Evolutionary conservation across 83 land plant species (phyloP), one percentile per base, ranked within the genome.

Genomic region (Picea mariana): DNA sequence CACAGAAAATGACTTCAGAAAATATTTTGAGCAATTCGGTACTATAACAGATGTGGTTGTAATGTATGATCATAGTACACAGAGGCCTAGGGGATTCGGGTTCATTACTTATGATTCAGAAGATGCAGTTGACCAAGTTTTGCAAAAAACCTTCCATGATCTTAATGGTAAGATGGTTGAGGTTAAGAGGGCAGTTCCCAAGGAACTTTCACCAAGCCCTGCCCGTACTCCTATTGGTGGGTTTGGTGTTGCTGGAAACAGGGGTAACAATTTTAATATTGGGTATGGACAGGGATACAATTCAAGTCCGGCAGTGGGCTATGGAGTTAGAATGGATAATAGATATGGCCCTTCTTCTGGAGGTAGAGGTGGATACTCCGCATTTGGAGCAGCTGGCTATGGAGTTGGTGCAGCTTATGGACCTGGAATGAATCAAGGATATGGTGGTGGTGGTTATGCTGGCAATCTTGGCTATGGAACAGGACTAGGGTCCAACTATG

Each of bases 131-230:
- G 90, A 88, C 60, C 83, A 80, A 18, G 91, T 84, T 16, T 63
- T 89, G 77, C 73, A 81, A 18, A 90, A 90, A 49, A 85, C 82
- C 42, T 89, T 89, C 69, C 91, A 89, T 85, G 87, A 89, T 62
- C 85, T 89, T 42, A 89, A 89, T 65, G 90, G 91, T 7, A 89
- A 89, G 77, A 86, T 86, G 88, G 91, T 89, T 61, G 91, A 89
- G 89, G 91, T 89, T 63, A 89, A 89, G 79, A 69, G 86, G 27
- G 92, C 92, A 64, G 92, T 90, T 17, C 92, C 92, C n/a, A 90
- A 90, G 80, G 90, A 90, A 78, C 68, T 88, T 61, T 90, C 92
- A 5, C 91, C 91, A 16, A 83, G 89, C 61, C 91, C 91, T n/a
- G 86, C 77, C 61, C 80, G 93, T 8, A 69, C 75, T 67, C 91